Evolutionary conservation across 2,329 filamentous ascomycete genomes (phyloP).

Genomic region (Trichoderma guizhouense): DNA sequence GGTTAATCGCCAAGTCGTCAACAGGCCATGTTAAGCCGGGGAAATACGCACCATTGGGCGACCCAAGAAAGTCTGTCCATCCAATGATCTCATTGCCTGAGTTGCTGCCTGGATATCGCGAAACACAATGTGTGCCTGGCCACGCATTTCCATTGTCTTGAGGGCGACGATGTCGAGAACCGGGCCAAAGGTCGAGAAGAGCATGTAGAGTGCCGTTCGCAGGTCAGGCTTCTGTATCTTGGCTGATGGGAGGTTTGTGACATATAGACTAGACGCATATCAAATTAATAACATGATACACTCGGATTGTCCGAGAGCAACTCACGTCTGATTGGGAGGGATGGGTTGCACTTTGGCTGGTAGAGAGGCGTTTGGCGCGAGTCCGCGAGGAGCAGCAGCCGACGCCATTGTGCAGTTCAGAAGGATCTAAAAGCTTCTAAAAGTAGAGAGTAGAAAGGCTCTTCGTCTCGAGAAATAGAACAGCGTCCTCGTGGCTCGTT

Average conservation of each 20-base stretch:
- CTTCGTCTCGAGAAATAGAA: background rate
- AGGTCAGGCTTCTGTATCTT: conserved; percentile 90
- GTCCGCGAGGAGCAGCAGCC: conserved; percentile 39
- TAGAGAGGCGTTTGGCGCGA: conserved; percentile 41
- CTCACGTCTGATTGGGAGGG: conserved; percentile 74
- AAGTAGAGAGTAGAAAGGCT: background rate
- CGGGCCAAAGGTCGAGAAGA: conserved; percentile 90
- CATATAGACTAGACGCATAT: conserved; percentile 65
- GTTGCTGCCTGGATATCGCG: conserved; percentile 87
- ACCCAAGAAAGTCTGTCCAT: conserved; percentile 83
- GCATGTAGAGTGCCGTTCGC: conserved; percentile 81
- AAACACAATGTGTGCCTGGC: conserved; percentile 91
- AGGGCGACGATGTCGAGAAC: conserved; percentile 89
- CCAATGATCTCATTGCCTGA: conserved; percentile 84
- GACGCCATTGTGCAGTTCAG: conserved; percentile 32
- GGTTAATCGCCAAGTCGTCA: background rate
- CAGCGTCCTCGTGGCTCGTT: background rate
- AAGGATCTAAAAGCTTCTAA: background rate
- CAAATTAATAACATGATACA: background rate
- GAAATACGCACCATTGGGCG: conserved; percentile 68
- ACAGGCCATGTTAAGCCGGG: background rate
- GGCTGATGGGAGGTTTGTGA: conserved; percentile 78
- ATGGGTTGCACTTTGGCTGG: conserved; percentile 52
- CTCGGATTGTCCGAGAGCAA: conserved; percentile 23
- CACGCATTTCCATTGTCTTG: conserved; percentile 88